A percentile compares a stretch with the other conserved stretches of the same genome.
These are phyloP conservation scores for Penicillium psychrofluorescens DNA, from an alignment of 495 filamentous ascomycete species.

Conservation along the genomic window DNA sequence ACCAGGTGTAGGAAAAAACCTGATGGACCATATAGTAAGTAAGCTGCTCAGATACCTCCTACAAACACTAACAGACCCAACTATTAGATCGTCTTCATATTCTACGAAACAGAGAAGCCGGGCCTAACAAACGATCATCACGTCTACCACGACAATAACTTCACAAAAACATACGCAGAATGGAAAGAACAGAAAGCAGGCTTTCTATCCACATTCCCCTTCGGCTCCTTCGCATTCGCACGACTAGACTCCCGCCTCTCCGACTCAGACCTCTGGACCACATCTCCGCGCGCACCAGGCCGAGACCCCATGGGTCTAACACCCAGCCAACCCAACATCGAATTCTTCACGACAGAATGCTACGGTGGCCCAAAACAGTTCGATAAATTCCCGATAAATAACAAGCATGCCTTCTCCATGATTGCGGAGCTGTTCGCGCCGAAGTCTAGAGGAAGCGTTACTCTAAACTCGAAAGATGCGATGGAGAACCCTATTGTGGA, in stretches of 20 bases:
- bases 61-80: not conserved
- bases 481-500: slow-evolving; percentile 39
- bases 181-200: slow-evolving; percentile 45
- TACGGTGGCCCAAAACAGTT: slow-evolving; percentile 48
- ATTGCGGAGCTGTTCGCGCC: slow-evolving; percentile 35
- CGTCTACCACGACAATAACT: slow-evolving; percentile 32
- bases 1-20: slow-evolving; percentile 49
- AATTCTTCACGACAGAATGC: slow-evolving; percentile 46
- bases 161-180: slow-evolving; percentile 31
- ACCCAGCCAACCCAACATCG: slow-evolving; percentile 39
- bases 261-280: slow-evolving; percentile 33
- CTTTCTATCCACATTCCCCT: slow-evolving; percentile 44
- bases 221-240: slow-evolving; percentile 47
- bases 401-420: slow-evolving; percentile 36
- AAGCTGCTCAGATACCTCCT: not conserved
- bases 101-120: slow-evolving; percentile 40
- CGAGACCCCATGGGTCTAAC: slow-evolving; percentile 48
- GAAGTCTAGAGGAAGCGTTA: slow-evolving; percentile 35
- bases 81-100: slow-evolving; percentile 25
- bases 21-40: slow-evolving; percentile 45
- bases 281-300: slow-evolving; percentile 29
- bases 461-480: slow-evolving; percentile 26
- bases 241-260: slow-evolving; percentile 43
- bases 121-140: slow-evolving; percentile 35
- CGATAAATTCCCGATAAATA: slow-evolving; percentile 32